Base-by-base conservation (phyloP, 139 green algal genomes). In the Penium margaritaceum region DNA sequence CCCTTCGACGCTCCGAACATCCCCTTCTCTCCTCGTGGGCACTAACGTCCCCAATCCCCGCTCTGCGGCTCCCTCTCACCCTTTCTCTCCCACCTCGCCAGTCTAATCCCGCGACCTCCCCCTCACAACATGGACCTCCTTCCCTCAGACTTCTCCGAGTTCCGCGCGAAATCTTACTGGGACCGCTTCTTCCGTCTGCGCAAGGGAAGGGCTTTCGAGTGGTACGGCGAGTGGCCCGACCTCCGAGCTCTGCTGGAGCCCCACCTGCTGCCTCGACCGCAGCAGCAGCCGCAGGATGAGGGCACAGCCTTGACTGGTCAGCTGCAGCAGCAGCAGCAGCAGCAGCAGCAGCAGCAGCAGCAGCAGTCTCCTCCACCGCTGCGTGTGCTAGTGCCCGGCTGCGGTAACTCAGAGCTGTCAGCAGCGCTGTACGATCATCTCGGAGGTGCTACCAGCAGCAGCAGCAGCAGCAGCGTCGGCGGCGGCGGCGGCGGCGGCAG, bases 351-450 rank as follows among this genome's bases (percentile, higher is more conserved):
- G n/a, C n/a, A n/a, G n/a, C n/a, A n/a, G n/a, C n/a, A n/a, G n/a
- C n/a, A n/a, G n/a, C n/a, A n/a, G n/a, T n/a, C n/a, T n/a, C 58
- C 33, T n/a, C 5, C 33, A 62, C 33, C 58, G 34, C 34, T 53
- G 33, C 58, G 27, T 19, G 34, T 72, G 24, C 29, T 75, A 19
- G 36, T 78, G 70, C 64, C 43, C n/a, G 85, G 85, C 0, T 90
- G 85, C 54, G 85, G 85, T 36, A 90, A 90, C 64, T 88, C 81
- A 2, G 78, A 84, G 3, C 77, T 90, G 24, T 88, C 81, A 4
- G 80, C 80, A 2, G 29, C 84, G n/a, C 64, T 88, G 76, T 87
- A 89, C 67, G 85, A 90, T 53, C 68, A 69, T 15, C 19, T 53
- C 4, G n/a, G n/a, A n/a, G n/a, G n/a, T n/a, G n/a, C n/a, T n/a